These are phyloP conservation scores for Penicillium decumbens DNA, from an alignment of 2,329 filamentous ascomycete species.

Conservation along the genomic window DNA sequence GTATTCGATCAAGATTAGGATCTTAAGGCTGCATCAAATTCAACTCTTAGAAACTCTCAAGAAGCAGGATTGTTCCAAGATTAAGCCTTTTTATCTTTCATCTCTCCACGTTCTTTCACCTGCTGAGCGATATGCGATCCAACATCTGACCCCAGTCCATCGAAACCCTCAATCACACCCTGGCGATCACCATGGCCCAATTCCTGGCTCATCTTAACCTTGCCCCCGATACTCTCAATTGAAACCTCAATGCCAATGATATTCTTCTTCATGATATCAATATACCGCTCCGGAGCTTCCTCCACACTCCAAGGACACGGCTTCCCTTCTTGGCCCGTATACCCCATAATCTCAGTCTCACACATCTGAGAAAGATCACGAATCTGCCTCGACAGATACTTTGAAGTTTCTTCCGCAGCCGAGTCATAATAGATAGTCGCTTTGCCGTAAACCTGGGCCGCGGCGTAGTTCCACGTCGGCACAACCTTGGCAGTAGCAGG, in stretches of 20 bases:
- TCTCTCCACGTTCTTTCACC: slow-evolving; percentile 18
- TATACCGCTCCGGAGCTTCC: slow-evolving; percentile 58
- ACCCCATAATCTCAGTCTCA: slow-evolving; percentile 55
- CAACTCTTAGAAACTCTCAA: background rate
- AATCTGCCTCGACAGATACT: slow-evolving; percentile 49
- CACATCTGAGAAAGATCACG: slow-evolving; percentile 21
- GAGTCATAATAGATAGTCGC: slow-evolving; percentile 53
- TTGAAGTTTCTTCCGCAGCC: slow-evolving; percentile 48
- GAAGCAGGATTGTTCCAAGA: background rate
- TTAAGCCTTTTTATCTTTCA: slow-evolving; percentile 8
- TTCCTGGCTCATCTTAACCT: slow-evolving; percentile 66
- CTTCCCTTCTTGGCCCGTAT: slow-evolving; percentile 53
- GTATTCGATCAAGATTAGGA: background rate
- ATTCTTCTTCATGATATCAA: slow-evolving; percentile 54
- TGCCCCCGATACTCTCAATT: slow-evolving; percentile 54
- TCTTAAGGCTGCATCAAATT: background rate
- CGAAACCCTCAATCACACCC: slow-evolving; percentile 58
- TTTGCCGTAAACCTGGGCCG: slow-evolving; percentile 59
- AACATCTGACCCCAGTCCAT: slow-evolving; percentile 39
- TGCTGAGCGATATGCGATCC: slow-evolving; percentile 28
- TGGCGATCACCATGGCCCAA: slow-evolving; percentile 49
- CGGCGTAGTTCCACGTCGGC: slow-evolving; percentile 65
- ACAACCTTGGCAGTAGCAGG: slow-evolving; percentile 60
- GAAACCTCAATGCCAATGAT: slow-evolving; percentile 60
- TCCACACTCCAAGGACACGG: slow-evolving; percentile 50